A percentile compares a stretch with the other conserved stretches of the same genome.
phyloP scores from a whole-genome alignment of 225 moss, liverwort and hornwort genomes.

The Polytrichum commune region DNA sequence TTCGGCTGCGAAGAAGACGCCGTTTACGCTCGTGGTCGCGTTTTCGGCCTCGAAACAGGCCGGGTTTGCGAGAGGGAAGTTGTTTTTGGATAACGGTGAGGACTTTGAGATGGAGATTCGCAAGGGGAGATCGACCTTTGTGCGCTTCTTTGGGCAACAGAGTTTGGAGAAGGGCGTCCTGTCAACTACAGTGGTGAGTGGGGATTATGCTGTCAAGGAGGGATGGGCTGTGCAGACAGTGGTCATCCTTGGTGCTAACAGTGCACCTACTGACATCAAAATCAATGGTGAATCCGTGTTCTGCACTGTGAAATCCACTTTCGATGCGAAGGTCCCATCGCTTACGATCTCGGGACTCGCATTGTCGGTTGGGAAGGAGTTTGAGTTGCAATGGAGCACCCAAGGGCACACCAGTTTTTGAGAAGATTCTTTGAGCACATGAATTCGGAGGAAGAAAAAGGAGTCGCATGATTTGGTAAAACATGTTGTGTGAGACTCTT shows the following conservation, averaged over 20 bases:
- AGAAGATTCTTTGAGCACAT: too few relatives aligned
- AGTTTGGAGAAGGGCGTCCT: slow-evolving; percentile 15
- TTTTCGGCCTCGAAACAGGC: slow-evolving; percentile 15
- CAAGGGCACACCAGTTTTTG: slow-evolving; percentile 21
- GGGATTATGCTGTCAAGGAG: slow-evolving; percentile 29
- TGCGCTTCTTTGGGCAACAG: slow-evolving; percentile 14
- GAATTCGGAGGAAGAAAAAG: too few relatives aligned
- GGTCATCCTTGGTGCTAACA: slow-evolving; percentile 36
- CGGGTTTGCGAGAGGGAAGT: slow-evolving; percentile 35
- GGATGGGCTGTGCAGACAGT: slow-evolving; percentile 22
- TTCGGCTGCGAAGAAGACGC: slow-evolving; percentile 32
- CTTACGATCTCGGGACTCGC: slow-evolving; percentile 30
- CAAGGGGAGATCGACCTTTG: slow-evolving; percentile 40
- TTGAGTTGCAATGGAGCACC: slow-evolving; percentile 46
- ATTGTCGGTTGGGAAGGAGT: slow-evolving; percentile 30
- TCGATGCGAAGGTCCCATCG: slow-evolving; percentile 19
- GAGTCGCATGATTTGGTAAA: too few relatives aligned
- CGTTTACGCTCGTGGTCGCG: slow-evolving; percentile 53
- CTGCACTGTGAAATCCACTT: background rate
- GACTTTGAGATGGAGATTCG: slow-evolving; percentile 53
- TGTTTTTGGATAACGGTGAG: slow-evolving; percentile 48
- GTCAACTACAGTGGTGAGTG: slow-evolving; percentile 39
- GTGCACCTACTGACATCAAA: slow-evolving; percentile 6
- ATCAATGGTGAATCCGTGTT: slow-evolving; percentile 21
- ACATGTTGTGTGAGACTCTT: too few relatives aligned